phyloP scores from a whole-genome alignment of 176 grass and related monocot genomes.

The Coix lacrymajobi region DNA sequence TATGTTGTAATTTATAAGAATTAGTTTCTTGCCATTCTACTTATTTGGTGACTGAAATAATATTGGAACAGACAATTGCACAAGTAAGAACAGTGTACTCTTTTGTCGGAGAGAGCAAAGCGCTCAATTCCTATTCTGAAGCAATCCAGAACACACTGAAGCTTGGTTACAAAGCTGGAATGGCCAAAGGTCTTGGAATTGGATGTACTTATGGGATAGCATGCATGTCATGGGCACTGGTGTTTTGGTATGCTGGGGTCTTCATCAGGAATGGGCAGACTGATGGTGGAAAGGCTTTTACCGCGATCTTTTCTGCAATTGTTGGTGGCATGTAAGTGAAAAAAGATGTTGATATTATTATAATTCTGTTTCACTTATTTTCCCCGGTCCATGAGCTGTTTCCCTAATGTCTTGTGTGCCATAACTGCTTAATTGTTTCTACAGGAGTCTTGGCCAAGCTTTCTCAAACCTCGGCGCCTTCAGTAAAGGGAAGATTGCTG shows the following conservation, averaged over 20 bases:
- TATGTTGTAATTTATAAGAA: not conserved
- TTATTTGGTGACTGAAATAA: conserved; percentile 1
- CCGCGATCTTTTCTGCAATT: conserved; percentile 92
- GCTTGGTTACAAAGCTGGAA: conserved; percentile 95
- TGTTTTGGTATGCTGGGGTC: conserved; percentile 98
- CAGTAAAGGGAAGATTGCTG: conserved; percentile 97
- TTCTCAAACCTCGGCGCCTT: conserved; percentile 98
- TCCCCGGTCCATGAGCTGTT: not conserved
- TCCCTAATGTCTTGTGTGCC: not conserved
- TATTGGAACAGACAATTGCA: conserved; percentile 63
- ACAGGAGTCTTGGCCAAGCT: conserved; percentile 95
- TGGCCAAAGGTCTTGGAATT: conserved; percentile 97
- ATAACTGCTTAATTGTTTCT: conserved; percentile 1
- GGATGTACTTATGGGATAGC: conserved; percentile 96
- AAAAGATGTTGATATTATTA: conserved; percentile 2
- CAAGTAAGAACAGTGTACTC: conserved; percentile 98
- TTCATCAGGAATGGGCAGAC: conserved; percentile 90
- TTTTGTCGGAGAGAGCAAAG: conserved; percentile 91
- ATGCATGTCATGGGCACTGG: conserved; percentile 97
- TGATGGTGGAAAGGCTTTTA: conserved; percentile 96
- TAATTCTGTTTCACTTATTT: not conserved
- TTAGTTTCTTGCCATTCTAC: not conserved
- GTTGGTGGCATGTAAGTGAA: conserved; percentile 81
- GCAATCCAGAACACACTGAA: conserved; percentile 89
- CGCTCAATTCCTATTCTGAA: conserved; percentile 92